These are phyloP conservation scores for Rosa persica DNA, from an alignment of 306 rosid species.

Conservation along the genomic window DNA sequence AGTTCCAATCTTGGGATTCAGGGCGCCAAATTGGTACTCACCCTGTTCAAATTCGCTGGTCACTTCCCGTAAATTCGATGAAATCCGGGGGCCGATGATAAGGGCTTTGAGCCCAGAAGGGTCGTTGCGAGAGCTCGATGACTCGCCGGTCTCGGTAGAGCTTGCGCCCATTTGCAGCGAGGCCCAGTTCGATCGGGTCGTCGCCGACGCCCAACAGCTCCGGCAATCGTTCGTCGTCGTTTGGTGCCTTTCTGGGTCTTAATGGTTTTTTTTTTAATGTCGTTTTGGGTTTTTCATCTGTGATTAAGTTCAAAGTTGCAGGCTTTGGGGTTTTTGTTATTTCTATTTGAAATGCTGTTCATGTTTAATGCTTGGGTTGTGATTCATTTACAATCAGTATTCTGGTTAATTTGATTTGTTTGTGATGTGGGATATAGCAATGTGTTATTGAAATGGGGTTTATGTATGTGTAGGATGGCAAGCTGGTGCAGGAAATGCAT, in stretches of 20 bases:
- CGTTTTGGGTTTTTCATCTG: background rate
- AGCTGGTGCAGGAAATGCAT: constrained; percentile 92
- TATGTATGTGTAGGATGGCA: constrained; percentile 70
- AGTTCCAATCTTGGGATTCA: constrained; percentile 6
- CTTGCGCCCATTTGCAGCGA: constrained; percentile 48
- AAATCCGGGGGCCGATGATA: background rate
- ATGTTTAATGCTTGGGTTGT: background rate
- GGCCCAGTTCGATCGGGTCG: constrained; percentile 44
- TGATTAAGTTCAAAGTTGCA: background rate
- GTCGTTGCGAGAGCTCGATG: constrained; percentile 42
- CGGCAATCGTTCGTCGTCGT: constrained; percentile 37
- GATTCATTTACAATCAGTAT: background rate
- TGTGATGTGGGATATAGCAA: background rate
- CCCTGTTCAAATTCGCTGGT: background rate
- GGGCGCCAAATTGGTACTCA: background rate
- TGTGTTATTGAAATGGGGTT: constrained; percentile 18
- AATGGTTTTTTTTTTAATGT: background rate
- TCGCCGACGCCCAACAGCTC: constrained; percentile 40
- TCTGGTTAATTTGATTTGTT: background rate
- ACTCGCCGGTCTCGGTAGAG: constrained; percentile 47
- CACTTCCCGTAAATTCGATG: constrained; percentile 17
- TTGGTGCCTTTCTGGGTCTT: constrained; percentile 38
- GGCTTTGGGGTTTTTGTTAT: too few relatives aligned
- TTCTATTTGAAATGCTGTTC: background rate
- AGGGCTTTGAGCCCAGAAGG: constrained; percentile 34